Conservation (phyloP, 2,329 filamentous ascomycete genomes). For the Pestalotiopsis sp. region DNA sequence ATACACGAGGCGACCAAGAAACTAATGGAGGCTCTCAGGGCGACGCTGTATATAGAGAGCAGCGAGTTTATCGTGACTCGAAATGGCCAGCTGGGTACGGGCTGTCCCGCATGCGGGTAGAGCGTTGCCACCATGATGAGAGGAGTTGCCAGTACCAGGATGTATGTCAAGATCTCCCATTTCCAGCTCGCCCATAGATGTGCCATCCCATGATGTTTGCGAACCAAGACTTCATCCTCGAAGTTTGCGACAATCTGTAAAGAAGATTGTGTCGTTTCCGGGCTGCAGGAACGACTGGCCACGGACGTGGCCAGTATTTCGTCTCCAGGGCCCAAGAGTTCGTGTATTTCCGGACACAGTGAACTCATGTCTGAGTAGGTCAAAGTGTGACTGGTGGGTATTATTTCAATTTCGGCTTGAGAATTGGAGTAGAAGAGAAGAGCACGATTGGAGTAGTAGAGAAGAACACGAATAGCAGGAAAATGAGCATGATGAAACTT, state of each 20-base stretch:
- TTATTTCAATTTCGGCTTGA: no score
- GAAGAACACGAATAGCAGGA: no score
- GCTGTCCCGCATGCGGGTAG: neutral
- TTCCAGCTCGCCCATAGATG: neutral
- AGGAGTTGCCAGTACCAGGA: neutral
- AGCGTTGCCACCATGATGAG: neutral
- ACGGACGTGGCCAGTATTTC: no score
- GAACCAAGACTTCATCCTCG: neutral
- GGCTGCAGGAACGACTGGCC: neutral
- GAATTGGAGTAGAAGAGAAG: no score
- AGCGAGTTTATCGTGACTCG: constrained; percentile 7
- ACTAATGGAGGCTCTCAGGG: neutral
- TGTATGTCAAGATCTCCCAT: neutral
- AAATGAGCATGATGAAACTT: no score
- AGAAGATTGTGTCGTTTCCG: neutral
- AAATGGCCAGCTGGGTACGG: neutral
- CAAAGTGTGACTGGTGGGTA: no score
- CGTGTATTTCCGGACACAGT: no score
- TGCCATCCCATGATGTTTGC: neutral
- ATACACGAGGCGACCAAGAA: constrained; percentile 9
- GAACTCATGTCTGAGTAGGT: no score
- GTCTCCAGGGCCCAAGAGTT: no score
- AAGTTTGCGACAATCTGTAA: neutral
- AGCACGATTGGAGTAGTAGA: no score
- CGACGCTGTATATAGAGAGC: neutral